Percentiles rank a stretch among this genome's conserved stretches.
Conservation (phyloP, 371 early-diverging fungal genomes). For the Mucor circinelloides region DNA sequence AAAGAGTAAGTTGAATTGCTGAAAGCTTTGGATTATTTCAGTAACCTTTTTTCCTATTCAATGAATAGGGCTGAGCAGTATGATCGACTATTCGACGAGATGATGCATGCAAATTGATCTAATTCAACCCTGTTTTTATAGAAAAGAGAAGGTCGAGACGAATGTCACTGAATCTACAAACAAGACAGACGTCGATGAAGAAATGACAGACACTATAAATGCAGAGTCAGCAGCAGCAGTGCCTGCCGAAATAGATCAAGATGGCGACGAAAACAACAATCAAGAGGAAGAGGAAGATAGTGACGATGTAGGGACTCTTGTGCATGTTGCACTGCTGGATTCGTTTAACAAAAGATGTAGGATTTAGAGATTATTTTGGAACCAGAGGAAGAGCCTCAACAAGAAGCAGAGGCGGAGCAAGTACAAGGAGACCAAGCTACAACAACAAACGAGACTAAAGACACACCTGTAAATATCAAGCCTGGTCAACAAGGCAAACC, state of each 20-base stretch:
- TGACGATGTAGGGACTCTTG: slow-evolving; percentile 45
- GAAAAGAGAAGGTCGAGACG: slow-evolving; percentile 19
- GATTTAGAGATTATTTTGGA: slow-evolving; percentile 73
- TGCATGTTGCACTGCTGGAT: background rate
- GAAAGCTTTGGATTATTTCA: background rate
- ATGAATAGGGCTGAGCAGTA: slow-evolving; percentile 19
- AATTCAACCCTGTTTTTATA: background rate
- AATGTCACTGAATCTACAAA: slow-evolving; percentile 9
- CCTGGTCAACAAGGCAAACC: slow-evolving; percentile 46
- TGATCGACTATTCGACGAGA: background rate
- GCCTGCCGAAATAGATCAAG: background rate
- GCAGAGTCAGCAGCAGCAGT: background rate
- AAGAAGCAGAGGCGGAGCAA: slow-evolving; percentile 18
- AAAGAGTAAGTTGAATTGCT: slow-evolving; percentile 20
- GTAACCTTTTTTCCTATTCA: background rate
- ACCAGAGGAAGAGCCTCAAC: slow-evolving; percentile 43
- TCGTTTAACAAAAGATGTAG: slow-evolving; percentile 23
- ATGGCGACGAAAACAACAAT: slow-evolving; percentile 15
- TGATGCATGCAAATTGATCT: background rate
- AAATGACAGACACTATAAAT: background rate
- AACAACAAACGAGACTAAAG: slow-evolving; percentile 19
- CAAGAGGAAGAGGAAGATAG: slow-evolving; percentile 48
- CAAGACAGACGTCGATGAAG: background rate
- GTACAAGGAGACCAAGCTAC: slow-evolving; percentile 9
- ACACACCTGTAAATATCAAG: slow-evolving; percentile 66